Conservation (phyloP, 1,284 basidiomycete species). For the Ustilago shanxiensis region DNA sequence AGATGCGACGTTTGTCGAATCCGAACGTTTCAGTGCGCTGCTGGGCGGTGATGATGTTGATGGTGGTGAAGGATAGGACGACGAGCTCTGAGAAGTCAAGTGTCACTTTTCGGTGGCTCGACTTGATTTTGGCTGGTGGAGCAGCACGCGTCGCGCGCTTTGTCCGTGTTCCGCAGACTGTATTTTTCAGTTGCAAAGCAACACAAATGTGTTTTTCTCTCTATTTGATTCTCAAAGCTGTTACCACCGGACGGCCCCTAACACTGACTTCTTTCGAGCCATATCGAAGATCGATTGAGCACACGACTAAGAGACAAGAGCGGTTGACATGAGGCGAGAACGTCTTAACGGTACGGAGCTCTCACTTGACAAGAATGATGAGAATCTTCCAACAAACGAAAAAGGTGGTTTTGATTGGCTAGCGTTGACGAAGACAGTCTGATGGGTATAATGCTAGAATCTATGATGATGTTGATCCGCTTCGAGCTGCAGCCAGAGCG, state of each 20-base stretch:
- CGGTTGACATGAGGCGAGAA: neutral
- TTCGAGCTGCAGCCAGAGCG: neutral
- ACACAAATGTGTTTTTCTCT: neutral
- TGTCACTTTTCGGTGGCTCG: slow-evolving; percentile 26
- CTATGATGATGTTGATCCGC: neutral
- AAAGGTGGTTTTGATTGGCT: neutral
- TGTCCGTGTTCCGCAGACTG: slow-evolving; percentile 1
- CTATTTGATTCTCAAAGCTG: neutral
- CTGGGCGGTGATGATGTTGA: neutral
- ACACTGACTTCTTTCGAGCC: neutral
- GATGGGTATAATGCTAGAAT: slow-evolving; percentile 30
- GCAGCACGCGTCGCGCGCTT: slow-evolving; percentile 31
- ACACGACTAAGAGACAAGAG: neutral
- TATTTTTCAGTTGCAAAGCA: slow-evolving; percentile 3
- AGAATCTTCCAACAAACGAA: too few relatives aligned
- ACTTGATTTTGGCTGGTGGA: neutral
- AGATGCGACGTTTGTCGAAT: neutral
- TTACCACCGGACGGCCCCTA: neutral
- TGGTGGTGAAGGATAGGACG: too few relatives aligned
- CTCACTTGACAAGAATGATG: neutral
- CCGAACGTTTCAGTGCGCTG: neutral
- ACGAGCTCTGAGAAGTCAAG: slow-evolving; percentile 5
- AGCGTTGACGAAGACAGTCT: slow-evolving; percentile 8
- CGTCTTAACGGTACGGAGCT: too few relatives aligned
- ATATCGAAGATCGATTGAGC: neutral